Conservation (phyloP, 1,284 basidiomycete species). For the Heterobasidion parviporum region DNA sequence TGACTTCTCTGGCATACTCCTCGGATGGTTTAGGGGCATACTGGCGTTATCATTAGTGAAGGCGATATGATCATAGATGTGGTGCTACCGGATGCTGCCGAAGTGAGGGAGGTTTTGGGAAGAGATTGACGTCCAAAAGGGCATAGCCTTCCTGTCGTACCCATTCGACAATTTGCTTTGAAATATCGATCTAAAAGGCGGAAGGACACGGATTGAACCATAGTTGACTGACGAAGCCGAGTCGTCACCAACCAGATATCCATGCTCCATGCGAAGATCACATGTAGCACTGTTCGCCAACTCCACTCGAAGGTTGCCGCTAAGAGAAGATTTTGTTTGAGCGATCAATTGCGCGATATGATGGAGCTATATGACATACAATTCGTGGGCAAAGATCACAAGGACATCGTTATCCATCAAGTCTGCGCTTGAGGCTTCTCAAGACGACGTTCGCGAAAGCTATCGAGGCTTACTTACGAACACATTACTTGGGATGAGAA, state of each 20-base stretch:
- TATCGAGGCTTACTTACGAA: slow-evolving; percentile 47
- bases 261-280: slow-evolving; percentile 70
- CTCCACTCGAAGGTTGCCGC: slow-evolving; percentile 81
- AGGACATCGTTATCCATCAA: slow-evolving; percentile 62
- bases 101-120: slow-evolving; percentile 27
- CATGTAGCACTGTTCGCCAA: slow-evolving; percentile 65
- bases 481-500: slow-evolving; percentile 80
- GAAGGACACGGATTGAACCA: background rate
- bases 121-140: slow-evolving; percentile 84
- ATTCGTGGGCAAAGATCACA: slow-evolving; percentile 85
- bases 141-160: slow-evolving; percentile 56
- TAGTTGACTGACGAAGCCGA: slow-evolving; percentile 1
- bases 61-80: background rate
- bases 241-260: slow-evolving; percentile 58
- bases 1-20: slow-evolving; percentile 47
- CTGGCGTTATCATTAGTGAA: background rate
- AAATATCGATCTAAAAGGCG: slow-evolving; percentile 69
- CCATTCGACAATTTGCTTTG: slow-evolving; percentile 76
- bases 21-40: slow-evolving; percentile 24
- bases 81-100: background rate
- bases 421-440: slow-evolving; percentile 35
- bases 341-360: background rate
- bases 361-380: slow-evolving; percentile 45
- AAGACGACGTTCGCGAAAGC: no score
- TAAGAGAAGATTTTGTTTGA: slow-evolving; percentile 21